phyloP scores from a whole-genome alignment of 2,329 filamentous ascomycete genomes.

The Rhytidhysteron rufulum region DNA sequence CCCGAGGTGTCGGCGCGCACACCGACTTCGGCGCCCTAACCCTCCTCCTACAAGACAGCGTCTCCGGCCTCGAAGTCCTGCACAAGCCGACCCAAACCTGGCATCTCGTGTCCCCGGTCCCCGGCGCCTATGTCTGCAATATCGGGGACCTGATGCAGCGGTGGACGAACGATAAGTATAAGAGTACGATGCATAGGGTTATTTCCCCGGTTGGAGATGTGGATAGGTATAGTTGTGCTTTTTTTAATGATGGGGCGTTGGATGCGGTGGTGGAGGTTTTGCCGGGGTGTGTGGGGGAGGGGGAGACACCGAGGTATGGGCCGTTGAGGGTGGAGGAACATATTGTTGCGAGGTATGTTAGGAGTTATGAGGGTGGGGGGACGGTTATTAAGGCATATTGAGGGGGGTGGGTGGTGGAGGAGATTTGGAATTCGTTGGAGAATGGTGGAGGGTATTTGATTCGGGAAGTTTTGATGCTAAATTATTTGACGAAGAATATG shows the following conservation, averaged over 20 bases:
- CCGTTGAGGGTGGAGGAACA: background rate
- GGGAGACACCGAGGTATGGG: background rate
- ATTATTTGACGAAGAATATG: too few relatives aligned
- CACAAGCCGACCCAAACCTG: slow-evolving; percentile 27
- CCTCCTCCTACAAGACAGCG: slow-evolving; percentile 29
- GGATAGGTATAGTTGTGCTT: slow-evolving; percentile 28
- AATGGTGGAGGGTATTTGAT: too few relatives aligned
- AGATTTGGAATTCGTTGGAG: background rate
- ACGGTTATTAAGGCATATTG: background rate
- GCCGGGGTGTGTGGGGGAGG: background rate
- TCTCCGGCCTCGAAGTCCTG: slow-evolving; percentile 26
- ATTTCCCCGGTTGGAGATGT: slow-evolving; percentile 13
- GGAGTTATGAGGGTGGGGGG: background rate
- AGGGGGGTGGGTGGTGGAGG: background rate
- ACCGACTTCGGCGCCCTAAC: slow-evolving; percentile 37
- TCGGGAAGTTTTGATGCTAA: too few relatives aligned
- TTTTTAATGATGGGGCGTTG: slow-evolving; percentile 19
- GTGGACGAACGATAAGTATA: slow-evolving; percentile 26
- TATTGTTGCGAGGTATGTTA: background rate
- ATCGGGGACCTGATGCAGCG: slow-evolving; percentile 31
- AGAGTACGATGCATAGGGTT: slow-evolving; percentile 27
- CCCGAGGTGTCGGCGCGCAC: slow-evolving; percentile 35
- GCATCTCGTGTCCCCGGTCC: slow-evolving; percentile 29
- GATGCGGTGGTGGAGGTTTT: slow-evolving; percentile 9
- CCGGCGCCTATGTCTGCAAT: slow-evolving; percentile 32